Conservation (phyloP, 2,329 filamentous ascomycete genomes). For the Phyllosticta citrichinensis region DNA sequence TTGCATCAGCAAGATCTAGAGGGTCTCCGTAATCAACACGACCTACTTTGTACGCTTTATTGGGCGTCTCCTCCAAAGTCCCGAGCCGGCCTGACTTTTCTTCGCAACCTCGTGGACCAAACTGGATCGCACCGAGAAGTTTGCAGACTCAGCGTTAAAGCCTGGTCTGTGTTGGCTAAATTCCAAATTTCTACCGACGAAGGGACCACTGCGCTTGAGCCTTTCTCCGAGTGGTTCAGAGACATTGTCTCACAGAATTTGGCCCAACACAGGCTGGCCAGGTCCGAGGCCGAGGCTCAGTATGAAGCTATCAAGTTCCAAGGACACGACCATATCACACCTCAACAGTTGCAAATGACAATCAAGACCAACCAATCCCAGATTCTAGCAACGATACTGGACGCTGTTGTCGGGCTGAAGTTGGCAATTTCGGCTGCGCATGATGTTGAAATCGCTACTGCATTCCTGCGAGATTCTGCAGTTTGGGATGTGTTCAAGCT, state of each 20-base stretch:
- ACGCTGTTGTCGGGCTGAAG: slow-evolving; percentile 42
- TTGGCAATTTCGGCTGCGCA: slow-evolving; percentile 36
- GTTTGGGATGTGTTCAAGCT: slow-evolving; percentile 40
- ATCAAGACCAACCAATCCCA: slow-evolving; percentile 49
- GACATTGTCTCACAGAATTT: slow-evolving; percentile 44
- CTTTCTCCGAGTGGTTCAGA: slow-evolving; percentile 45
- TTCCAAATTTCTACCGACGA: slow-evolving; percentile 48
- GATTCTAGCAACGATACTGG: slow-evolving; percentile 44
- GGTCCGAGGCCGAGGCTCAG: slow-evolving; percentile 48
- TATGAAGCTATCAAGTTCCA: slow-evolving; percentile 27
- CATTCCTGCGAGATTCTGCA: slow-evolving; percentile 35
- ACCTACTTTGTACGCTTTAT: slow-evolving; percentile 50
- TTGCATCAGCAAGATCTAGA: slow-evolving; percentile 44
- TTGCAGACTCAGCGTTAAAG: slow-evolving; percentile 47
- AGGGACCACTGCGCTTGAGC: slow-evolving; percentile 32
- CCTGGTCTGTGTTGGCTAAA: slow-evolving; percentile 48
- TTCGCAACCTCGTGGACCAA: slow-evolving; percentile 47
- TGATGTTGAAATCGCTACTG: slow-evolving; percentile 31
- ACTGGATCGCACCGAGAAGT: slow-evolving; percentile 48
- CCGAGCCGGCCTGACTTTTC: slow-evolving; percentile 42
- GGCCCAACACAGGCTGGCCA: slow-evolving; percentile 45
- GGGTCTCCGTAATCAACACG: slow-evolving; percentile 52
- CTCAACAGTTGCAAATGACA: slow-evolving; percentile 39
- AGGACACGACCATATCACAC: slow-evolving; percentile 31
- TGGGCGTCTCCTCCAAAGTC: slow-evolving; percentile 44